phyloP scores from a whole-genome alignment of 2,329 filamentous ascomycete species.

The Fusarium subtropicale region DNA sequence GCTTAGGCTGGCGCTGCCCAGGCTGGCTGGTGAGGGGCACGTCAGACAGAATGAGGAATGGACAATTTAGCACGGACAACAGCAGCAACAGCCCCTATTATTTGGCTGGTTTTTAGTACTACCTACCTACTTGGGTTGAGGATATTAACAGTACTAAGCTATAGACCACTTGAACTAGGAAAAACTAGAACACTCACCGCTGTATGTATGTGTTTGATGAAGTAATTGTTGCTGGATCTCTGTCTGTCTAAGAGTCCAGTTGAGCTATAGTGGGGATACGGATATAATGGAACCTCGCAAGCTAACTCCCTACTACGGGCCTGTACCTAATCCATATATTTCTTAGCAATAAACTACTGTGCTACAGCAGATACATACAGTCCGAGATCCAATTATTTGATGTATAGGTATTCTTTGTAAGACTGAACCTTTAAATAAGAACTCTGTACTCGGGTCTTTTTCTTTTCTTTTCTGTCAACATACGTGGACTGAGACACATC shows the following conservation, averaged over 20 bases:
- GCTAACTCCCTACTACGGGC: background rate
- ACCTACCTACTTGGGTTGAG: background rate
- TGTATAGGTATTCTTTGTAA: background rate
- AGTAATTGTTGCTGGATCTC: background rate
- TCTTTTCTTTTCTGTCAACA: background rate
- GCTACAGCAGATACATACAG: background rate
- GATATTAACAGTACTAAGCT: background rate
- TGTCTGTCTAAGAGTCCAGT: background rate
- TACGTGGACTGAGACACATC: background rate
- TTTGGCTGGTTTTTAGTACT: background rate
- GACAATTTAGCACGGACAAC: conserved; percentile 19
- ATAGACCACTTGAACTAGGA: background rate
- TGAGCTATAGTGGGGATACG: conserved; percentile 23
- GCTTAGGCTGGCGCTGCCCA: conserved; percentile 3
- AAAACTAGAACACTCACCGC: conserved; percentile 5
- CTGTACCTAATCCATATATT: background rate
- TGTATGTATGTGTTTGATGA: background rate
- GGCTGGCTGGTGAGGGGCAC: conserved; percentile 39
- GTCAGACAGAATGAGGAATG: conserved; percentile 41
- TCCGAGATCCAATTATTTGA: background rate
- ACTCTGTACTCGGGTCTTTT: background rate
- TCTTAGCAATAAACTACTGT: background rate
- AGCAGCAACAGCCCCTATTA: conserved; percentile 19
- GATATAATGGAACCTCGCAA: background rate
- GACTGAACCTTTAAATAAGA: background rate